Percentiles rank a stretch among this genome's conserved stretches.
Evolutionary conservation across 2,329 filamentous ascomycete genomes (phyloP).

Genomic region (Cordyceps fumosorosea): DNA sequence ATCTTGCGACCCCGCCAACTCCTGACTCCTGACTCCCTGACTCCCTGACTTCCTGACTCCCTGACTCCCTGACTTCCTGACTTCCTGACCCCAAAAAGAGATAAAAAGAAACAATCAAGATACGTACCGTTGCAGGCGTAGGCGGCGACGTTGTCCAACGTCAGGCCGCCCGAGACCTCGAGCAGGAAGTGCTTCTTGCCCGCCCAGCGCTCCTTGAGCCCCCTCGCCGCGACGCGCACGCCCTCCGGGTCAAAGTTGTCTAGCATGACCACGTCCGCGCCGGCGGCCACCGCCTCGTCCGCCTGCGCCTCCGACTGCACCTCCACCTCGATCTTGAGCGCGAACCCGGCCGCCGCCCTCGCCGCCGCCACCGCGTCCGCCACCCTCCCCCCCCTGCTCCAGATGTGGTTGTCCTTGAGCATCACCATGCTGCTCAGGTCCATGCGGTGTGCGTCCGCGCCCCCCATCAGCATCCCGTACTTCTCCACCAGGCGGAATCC

Average conservation of each 20-base stretch:
- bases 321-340: slow-evolving; percentile 93
- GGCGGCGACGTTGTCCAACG: slow-evolving; percentile 70
- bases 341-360: slow-evolving; percentile 78
- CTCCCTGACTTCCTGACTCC: too few species aligned
- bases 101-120: neutral
- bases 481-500: slow-evolving; percentile 95
- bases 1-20: neutral
- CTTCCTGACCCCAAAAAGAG: neutral
- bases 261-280: slow-evolving; percentile 93
- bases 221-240: slow-evolving; percentile 66
- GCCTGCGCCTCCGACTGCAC: slow-evolving; percentile 84
- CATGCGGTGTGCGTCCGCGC: slow-evolving; percentile 85
- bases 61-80: too few species aligned
- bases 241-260: slow-evolving; percentile 87
- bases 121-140: slow-evolving; percentile 69
- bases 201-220: slow-evolving; percentile 73
- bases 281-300: slow-evolving; percentile 82
- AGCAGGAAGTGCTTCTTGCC: slow-evolving; percentile 69
- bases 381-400: slow-evolving; percentile 81
- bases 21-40: too few species aligned
- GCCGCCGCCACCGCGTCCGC: slow-evolving; percentile 78
- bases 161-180: slow-evolving; percentile 89
- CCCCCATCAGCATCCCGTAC: slow-evolving; percentile 93
- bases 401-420: slow-evolving; percentile 98
- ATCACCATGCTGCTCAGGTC: slow-evolving; percentile 94